phyloP scores from a whole-genome alignment of 805 yeast species.

The Yarrowia porcina region DNA sequence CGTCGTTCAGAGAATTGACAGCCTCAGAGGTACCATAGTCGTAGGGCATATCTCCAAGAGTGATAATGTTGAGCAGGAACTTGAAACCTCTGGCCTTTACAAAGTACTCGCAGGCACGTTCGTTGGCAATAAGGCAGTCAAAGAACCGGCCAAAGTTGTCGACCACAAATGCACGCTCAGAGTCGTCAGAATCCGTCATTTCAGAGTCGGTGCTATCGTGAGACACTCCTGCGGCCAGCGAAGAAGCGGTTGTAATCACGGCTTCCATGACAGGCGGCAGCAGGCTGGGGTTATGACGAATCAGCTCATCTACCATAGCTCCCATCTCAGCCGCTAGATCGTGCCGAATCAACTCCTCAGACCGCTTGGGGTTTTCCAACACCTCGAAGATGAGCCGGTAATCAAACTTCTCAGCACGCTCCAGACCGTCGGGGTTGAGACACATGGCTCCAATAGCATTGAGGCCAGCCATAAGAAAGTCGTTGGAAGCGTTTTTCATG shows the following conservation, averaged over 20 bases:
- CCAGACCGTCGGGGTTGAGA: constrained; percentile 68
- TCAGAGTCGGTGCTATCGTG: constrained; percentile 27
- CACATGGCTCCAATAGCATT: constrained; percentile 81
- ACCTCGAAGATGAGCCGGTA: constrained; percentile 8
- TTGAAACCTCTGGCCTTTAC: constrained; percentile 33
- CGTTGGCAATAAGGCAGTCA: constrained; percentile 37
- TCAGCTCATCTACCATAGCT: constrained; percentile 21
- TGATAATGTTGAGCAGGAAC: constrained; percentile 31
- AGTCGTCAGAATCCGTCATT: constrained; percentile 30
- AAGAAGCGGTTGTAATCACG: neutral
- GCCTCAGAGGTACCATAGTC: constrained; percentile 34
- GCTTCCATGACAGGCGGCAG: constrained; percentile 18
- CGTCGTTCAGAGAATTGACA: constrained; percentile 30
- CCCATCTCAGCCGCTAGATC: constrained; percentile 17
- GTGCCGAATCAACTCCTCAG: constrained; percentile 17
- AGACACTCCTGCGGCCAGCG: constrained; percentile 30
- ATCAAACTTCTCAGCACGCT: constrained; percentile 32
- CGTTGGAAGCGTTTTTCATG: too few relatives aligned
- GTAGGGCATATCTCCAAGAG: constrained; percentile 34
- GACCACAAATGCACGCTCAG: constrained; percentile 25
- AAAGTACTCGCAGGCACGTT: constrained; percentile 30
- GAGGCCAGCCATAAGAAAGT: constrained; percentile 59
- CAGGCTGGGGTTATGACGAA: constrained; percentile 22
- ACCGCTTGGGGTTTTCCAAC: constrained; percentile 11
- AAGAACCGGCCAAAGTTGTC: constrained; percentile 32